Evolutionary conservation across 148 eudicot genomes (phyloP), one percentile per base, ranked within the genome.

Genomic region (Nepenthes gracilis): DNA sequence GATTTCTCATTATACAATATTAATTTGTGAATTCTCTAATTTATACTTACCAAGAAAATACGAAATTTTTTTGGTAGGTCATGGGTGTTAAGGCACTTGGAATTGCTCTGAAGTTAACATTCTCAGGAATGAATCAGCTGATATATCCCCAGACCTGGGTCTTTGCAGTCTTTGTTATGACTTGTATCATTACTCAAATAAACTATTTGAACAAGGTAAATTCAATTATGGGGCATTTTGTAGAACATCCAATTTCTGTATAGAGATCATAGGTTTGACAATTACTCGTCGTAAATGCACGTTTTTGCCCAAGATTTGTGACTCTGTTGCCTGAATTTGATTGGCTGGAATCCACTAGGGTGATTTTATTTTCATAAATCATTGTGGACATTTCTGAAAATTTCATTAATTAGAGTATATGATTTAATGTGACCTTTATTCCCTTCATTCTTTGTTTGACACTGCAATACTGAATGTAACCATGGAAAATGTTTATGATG

Each of bases 31-130:
- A n/a, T 58, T 62, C 23, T 23, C 23, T 23, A 23, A 43, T 62
- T 65, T 35, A 54, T 58, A 43, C 35, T 52, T 9, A 43, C 14
- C 45, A 40, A 23, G 23, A 23, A 23, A 23, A 11, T 35, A 43
- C 12, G 48, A 12, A 5, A 13, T 70, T 49, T 58, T 23, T 65
- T 14, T 67, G 62, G 47, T 74, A 83, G 93, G 93, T 86, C 47
- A 86, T 86, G 93, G 86, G 93, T 60, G 88, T 76, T 37, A 86
- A 83, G 73, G 93, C 88, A 40, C 78, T 86, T 60, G 93, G 93
- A 71, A 86, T 83, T 68, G 84, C 88, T 57, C 56, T 85, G 71
- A 85, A 85, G 80, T 64, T 85, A 66, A 85, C 87, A 37, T 78
- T 85, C 61, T 82, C 88, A 32, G 93, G 93, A 58, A 74, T 62